Evolutionary conservation across 2,329 filamentous ascomycete genomes (phyloP).

Genomic region (Aspergillus sp.): DNA sequence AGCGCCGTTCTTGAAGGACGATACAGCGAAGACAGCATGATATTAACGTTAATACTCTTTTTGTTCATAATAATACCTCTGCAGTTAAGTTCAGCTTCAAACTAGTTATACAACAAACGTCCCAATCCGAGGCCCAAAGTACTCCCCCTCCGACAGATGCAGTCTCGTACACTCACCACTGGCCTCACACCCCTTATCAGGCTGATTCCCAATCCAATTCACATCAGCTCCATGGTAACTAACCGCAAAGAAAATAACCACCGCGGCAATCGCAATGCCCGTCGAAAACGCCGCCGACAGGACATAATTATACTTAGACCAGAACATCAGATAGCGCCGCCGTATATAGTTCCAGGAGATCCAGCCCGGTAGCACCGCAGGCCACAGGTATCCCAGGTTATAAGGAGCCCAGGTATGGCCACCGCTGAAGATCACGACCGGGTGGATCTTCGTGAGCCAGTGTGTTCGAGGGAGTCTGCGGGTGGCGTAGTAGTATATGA

Average conservation of each 20-base stretch:
- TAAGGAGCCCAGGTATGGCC: neutral
- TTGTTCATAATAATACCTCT: no score
- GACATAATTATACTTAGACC: conserved; percentile 34
- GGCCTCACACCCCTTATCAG: neutral
- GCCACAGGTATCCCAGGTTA: conserved; percentile 7
- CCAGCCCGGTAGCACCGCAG: neutral
- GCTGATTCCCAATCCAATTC: neutral
- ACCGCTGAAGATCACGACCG: neutral
- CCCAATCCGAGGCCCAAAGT: neutral
- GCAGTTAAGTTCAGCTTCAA: no score
- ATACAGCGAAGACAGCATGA: no score
- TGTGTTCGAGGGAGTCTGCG: neutral
- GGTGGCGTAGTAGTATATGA: conserved; percentile 3
- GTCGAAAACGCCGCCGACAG: conserved; percentile 36
- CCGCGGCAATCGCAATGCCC: conserved; percentile 34
- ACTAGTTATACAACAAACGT: conserved; percentile 3
- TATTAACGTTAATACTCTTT: no score
- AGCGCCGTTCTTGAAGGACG: no score
- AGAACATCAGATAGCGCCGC: neutral
- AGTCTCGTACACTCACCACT: neutral
- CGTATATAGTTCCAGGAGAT: neutral
- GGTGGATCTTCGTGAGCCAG: neutral
- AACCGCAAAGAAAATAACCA: conserved; percentile 37
- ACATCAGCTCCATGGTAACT: neutral
- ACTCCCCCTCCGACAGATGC: neutral